phyloP scores from a whole-genome alignment of 148 eudicot species.

The Pouteria glomerata region DNA sequence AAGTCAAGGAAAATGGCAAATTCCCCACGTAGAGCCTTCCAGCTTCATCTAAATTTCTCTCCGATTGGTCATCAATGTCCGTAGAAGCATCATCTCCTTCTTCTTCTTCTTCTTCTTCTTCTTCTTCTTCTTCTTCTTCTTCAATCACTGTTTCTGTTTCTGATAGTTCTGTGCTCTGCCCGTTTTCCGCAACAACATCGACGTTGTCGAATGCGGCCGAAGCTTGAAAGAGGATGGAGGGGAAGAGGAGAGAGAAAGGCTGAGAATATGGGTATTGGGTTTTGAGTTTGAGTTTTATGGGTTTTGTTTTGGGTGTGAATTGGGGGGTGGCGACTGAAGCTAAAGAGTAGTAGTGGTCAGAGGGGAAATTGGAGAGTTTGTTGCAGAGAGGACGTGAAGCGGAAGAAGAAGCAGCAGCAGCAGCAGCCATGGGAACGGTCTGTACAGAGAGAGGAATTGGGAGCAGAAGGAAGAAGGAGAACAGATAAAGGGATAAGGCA shows the following conservation, averaged over 20 bases:
- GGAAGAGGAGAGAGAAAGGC: slow-evolving; percentile 6
- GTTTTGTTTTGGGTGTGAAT: slow-evolving; percentile 24
- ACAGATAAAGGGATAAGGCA: too few species aligned
- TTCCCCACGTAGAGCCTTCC: slow-evolving; percentile 73
- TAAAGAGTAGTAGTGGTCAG: too few species aligned
- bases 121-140: too few species aligned
- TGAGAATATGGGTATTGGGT: slow-evolving; percentile 5
- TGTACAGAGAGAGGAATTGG: too few species aligned
- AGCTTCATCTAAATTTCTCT: slow-evolving; percentile 33
- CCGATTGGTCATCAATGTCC: slow-evolving; percentile 14
- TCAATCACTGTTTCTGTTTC: slow-evolving; percentile 20
- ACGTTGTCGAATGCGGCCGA: too few species aligned
- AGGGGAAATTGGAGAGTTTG: slow-evolving; percentile 2
- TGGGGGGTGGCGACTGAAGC: slow-evolving; percentile 6
- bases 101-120: slow-evolving; percentile 16
- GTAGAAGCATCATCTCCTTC: too few species aligned
- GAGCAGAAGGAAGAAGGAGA: too few species aligned
- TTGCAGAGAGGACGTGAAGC: slow-evolving; percentile 13
- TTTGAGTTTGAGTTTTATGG: slow-evolving; percentile 32
- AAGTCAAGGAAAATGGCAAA: slow-evolving; percentile 63
- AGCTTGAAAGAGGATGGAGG: too few species aligned
- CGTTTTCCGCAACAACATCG: slow-evolving; percentile 17
- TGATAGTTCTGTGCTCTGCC: background rate
- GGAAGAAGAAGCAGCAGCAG: slow-evolving; percentile 16
- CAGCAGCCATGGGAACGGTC: slow-evolving; percentile 11